phyloP scores from a whole-genome alignment of 2,329 filamentous ascomycete genomes.

The Colletotrichum sp. region DNA sequence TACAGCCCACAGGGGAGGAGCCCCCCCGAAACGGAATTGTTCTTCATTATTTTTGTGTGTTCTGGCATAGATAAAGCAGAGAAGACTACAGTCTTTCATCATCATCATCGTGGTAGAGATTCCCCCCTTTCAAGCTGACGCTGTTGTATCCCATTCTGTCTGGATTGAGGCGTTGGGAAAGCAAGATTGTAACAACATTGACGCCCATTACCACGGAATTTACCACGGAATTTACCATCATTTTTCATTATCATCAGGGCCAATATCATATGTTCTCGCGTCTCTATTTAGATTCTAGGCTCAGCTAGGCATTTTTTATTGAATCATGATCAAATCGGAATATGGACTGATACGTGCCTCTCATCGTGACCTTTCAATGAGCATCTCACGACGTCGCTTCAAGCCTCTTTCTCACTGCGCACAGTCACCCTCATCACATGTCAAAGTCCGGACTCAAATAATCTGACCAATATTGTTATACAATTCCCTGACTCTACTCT shows the following conservation, averaged over 20 bases:
- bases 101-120: neutral
- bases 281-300: neutral
- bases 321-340: neutral
- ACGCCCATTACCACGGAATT: neutral
- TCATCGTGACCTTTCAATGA: neutral
- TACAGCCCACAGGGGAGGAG: neutral
- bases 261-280: neutral
- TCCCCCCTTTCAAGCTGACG: neutral
- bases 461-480: neutral
- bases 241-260: neutral
- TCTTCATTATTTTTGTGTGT: neutral
- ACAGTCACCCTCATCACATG: neutral
- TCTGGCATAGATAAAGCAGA: neutral
- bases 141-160: neutral
- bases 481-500: neutral
- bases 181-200: conserved; percentile 1
- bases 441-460: neutral
- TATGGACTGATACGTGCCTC: fast-evolving
- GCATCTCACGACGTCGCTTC: neutral
- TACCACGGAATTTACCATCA: neutral
- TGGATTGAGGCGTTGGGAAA: neutral
- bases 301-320: neutral
- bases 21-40: neutral
- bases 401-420: neutral
- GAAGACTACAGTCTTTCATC: neutral